These are phyloP conservation scores for Oehlia diaphana DNA, from an alignment of 192 early-diverging fungal species.

Conservation along the genomic window DNA sequence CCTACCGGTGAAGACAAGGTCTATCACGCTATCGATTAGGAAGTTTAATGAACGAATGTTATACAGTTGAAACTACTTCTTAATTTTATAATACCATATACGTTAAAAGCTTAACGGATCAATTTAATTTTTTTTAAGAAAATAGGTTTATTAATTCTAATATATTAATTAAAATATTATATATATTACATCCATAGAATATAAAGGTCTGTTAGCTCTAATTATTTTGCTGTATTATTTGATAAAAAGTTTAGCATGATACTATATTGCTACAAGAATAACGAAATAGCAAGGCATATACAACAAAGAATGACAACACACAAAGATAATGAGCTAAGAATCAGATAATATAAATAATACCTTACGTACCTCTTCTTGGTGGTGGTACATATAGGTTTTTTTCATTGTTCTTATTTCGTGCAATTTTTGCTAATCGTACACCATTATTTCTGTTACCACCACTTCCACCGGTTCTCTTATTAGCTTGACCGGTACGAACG, in stretches of 20 bases:
- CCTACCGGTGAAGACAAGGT: slow-evolving; percentile 47
- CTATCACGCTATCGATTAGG: slow-evolving; percentile 50
- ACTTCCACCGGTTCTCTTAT: neutral
- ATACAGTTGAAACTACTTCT: too few relatives aligned
- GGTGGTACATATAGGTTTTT: slow-evolving; percentile 14
- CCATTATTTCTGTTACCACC: neutral
- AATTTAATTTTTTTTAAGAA: neutral
- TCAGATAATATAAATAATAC: neutral
- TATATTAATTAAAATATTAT: neutral
- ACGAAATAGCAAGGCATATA: neutral
- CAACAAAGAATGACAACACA: neutral
- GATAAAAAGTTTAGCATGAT: neutral
- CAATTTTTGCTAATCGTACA: slow-evolving; percentile 1
- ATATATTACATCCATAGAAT: neutral
- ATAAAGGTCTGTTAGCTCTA: neutral
- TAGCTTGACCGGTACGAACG: neutral
- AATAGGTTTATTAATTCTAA: neutral
- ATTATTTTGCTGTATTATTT: neutral
- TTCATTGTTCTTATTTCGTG: slow-evolving; percentile 2
- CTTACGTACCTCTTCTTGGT: slow-evolving; percentile 22
- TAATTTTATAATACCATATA: too few relatives aligned
- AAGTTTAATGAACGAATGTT: neutral
- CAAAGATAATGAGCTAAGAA: too few relatives aligned
- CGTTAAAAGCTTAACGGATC: neutral
- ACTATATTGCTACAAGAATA: neutral